A percentile compares a stretch with the other conserved stretches of the same genome.
phyloP scores from a whole-genome alignment of 257 asterid species.

The Penstemon newberryi region DNA sequence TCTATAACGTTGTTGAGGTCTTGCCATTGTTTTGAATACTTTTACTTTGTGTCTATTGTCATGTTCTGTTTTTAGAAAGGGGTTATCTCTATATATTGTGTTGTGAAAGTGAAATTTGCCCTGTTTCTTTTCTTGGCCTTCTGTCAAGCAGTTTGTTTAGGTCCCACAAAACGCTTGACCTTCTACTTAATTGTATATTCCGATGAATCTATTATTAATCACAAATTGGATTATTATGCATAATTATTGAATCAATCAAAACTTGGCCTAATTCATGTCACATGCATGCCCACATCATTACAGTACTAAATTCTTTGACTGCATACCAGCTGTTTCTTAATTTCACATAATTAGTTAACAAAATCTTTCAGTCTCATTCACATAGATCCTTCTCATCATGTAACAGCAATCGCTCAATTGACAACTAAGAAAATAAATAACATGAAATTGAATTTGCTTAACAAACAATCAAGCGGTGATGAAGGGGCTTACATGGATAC shows the following conservation, averaged over 20 bases:
- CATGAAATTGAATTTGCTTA: no score
- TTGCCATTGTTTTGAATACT: conserved; percentile 36
- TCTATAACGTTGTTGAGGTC: conserved; percentile 61
- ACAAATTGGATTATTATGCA: conserved; percentile 46
- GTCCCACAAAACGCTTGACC: conserved; percentile 40
- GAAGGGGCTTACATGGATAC: background rate
- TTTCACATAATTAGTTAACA: conserved; percentile 15
- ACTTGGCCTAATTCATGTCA: conserved; percentile 46
- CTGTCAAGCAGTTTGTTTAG: conserved; percentile 29
- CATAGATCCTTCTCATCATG: conserved; percentile 30
- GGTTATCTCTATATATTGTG: conserved; percentile 5
- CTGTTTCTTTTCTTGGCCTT: conserved; percentile 4
- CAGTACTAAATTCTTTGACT: conserved; percentile 16
- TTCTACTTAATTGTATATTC: conserved; percentile 8
- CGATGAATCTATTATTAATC: conserved; percentile 17
- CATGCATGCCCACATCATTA: conserved; percentile 37
- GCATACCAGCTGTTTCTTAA: conserved; percentile 1
- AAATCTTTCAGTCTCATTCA: conserved; percentile 31
- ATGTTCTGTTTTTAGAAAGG: background rate
- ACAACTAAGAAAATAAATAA: no score
- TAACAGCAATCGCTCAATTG: no score
- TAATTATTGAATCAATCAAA: conserved; percentile 30
- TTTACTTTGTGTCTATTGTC: no score
- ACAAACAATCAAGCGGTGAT: no score
- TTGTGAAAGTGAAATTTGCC: background rate